Percentiles rank a stretch among this genome's conserved stretches.
These are phyloP conservation scores for Claviceps monticola DNA, from an alignment of 2,329 filamentous ascomycete species.

Conservation along the genomic window DNA sequence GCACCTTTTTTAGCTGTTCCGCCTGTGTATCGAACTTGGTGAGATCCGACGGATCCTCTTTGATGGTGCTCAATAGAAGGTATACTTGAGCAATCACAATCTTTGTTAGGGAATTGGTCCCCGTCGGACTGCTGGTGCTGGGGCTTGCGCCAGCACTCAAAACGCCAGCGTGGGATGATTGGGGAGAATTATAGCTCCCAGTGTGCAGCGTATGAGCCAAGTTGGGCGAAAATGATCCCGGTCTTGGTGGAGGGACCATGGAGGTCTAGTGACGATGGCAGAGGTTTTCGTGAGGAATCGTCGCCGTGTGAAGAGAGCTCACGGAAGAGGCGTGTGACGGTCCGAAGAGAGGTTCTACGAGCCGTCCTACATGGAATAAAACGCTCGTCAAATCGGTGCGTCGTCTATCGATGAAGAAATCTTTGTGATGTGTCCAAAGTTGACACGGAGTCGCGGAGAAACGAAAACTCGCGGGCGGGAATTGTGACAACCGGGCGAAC, in stretches of 20 bases:
- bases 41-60: slow-evolving; percentile 70
- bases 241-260: slow-evolving; percentile 47
- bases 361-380: slow-evolving; percentile 21
- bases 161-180: slow-evolving; percentile 41
- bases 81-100: slow-evolving; percentile 94
- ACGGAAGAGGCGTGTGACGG: slow-evolving; percentile 14
- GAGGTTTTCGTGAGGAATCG: slow-evolving; percentile 17
- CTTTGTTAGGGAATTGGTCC: slow-evolving; percentile 61
- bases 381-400: slow-evolving; percentile 6
- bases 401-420: neutral
- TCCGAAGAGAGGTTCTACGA: slow-evolving; percentile 13
- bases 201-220: slow-evolving; percentile 44
- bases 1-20: slow-evolving; percentile 83
- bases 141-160: slow-evolving; percentile 47
- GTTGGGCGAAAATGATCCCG: slow-evolving; percentile 51
- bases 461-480: neutral
- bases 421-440: neutral
- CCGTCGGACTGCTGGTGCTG: slow-evolving; percentile 48
- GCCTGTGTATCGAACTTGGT: slow-evolving; percentile 86
- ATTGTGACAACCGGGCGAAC: neutral
- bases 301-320: slow-evolving; percentile 25
- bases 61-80: slow-evolving; percentile 84
- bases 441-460: neutral
- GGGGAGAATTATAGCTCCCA: slow-evolving; percentile 40
- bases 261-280: slow-evolving; percentile 25